Percentiles rank a stretch among this genome's conserved stretches.
phyloP scores from a whole-genome alignment of 495 filamentous ascomycete species.

The Penicillium parvum region DNA sequence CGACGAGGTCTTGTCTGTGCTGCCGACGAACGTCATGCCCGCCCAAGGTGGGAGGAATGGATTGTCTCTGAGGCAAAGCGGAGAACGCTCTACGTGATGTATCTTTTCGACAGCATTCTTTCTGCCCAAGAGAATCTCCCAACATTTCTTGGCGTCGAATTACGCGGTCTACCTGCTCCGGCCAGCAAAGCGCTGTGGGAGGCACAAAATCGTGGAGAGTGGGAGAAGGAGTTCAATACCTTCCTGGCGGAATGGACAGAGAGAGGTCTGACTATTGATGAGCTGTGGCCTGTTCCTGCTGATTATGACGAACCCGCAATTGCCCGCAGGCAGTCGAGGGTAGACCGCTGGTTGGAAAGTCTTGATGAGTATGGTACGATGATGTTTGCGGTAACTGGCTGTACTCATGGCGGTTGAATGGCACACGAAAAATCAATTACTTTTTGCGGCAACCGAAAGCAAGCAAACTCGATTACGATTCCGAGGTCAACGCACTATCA shows the following conservation, averaged over 20 bases:
- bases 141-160: constrained; percentile 42
- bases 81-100: constrained; percentile 46
- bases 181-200: constrained; percentile 35
- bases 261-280: constrained; percentile 35
- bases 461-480: no score
- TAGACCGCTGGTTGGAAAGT: constrained; percentile 41
- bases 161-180: constrained; percentile 36
- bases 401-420: constrained; percentile 34
- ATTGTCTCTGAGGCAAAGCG: constrained; percentile 43
- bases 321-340: constrained; percentile 25
- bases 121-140: constrained; percentile 38
- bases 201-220: constrained; percentile 26
- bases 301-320: constrained; percentile 23
- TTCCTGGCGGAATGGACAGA: constrained; percentile 37
- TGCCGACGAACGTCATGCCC: constrained; percentile 31
- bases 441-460: not conserved
- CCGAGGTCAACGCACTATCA: not conserved
- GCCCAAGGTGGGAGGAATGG: constrained; percentile 48
- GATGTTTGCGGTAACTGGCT: constrained; percentile 43
- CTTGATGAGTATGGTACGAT: constrained; percentile 47
- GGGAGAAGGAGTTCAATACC: constrained; percentile 41
- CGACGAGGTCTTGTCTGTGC: constrained; percentile 38
- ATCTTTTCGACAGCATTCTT: constrained; percentile 44
- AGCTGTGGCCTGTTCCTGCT: constrained; percentile 38
- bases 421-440: not conserved